A percentile compares a stretch with the other conserved stretches of the same genome.
Conservation (phyloP, 306 rosid genomes). For the Oxytropis ochrocephala region DNA sequence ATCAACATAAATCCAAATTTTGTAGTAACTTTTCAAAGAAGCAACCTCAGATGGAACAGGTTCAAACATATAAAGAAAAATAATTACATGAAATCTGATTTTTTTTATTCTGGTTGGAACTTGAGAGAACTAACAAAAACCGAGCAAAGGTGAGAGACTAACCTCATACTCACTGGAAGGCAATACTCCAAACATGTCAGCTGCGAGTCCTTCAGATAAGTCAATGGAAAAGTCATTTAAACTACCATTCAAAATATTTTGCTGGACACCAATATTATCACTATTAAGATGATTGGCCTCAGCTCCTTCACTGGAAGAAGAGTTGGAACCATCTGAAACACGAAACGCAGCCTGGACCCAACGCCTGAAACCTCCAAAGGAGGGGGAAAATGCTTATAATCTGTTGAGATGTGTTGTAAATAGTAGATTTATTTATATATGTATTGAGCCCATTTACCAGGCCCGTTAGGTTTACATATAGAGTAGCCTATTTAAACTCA, state of each 20-base stretch:
- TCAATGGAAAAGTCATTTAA: constrained; percentile 51
- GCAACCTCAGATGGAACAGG: not conserved
- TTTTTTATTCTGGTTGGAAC: not conserved
- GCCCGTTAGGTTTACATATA: too few species aligned
- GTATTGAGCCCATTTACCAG: too few species aligned
- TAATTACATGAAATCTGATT: not conserved
- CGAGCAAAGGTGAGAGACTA: not conserved
- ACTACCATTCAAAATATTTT: constrained; percentile 21
- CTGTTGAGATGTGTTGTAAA: too few species aligned
- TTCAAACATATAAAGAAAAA: not conserved
- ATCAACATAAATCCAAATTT: not conserved
- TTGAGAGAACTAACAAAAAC: constrained; percentile 5
- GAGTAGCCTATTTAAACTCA: too few species aligned
- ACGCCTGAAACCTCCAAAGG: constrained; percentile 44
- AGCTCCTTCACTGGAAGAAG: constrained; percentile 32
- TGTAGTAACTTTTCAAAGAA: not conserved
- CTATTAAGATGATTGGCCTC: constrained; percentile 20
- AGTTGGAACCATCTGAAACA: constrained; percentile 35
- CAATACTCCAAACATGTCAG: constrained; percentile 68
- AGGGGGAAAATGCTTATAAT: not conserved
- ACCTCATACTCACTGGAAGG: constrained; percentile 61
- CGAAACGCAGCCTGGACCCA: constrained; percentile 91
- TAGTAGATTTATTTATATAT: too few species aligned
- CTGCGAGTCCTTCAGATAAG: constrained; percentile 70
- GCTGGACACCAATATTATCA: constrained; percentile 16